Conservation (phyloP, 495 filamentous ascomycete genomes). For the Achaetomiella virescens region DNA sequence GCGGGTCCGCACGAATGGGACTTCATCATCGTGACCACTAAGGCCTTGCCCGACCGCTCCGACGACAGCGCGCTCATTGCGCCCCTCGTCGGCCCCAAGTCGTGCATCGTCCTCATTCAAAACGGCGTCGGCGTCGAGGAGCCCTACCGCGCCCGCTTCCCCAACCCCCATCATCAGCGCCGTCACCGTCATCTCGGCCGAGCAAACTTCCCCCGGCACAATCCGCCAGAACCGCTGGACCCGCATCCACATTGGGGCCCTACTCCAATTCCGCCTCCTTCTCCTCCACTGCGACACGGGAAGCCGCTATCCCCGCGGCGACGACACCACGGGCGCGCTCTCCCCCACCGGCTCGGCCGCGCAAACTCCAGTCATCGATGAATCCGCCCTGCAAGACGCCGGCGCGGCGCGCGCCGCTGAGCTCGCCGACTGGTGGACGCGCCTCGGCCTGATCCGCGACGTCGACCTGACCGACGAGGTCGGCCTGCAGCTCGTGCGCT, state of each 20-base stretch:
- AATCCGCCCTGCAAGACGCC: slow-evolving; percentile 20
- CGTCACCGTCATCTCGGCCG: slow-evolving; percentile 52
- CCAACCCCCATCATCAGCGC: slow-evolving; percentile 53
- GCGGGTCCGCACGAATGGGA: slow-evolving; percentile 38
- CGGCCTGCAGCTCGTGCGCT: slow-evolving; percentile 51
- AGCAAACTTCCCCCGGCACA: slow-evolving; percentile 43
- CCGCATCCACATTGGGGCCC: slow-evolving; percentile 50
- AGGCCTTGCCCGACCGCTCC: slow-evolving; percentile 49
- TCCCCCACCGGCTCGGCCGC: slow-evolving; percentile 11
- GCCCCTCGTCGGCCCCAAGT: slow-evolving; percentile 43
- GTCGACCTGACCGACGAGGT: slow-evolving; percentile 43
- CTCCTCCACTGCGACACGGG: not conserved
- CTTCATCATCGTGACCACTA: slow-evolving; percentile 55
- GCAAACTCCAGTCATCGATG: not conserved
- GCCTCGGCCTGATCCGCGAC: slow-evolving; percentile 47
- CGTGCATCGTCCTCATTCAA: slow-evolving; percentile 57
- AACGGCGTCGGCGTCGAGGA: slow-evolving; percentile 67
- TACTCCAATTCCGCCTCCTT: slow-evolving; percentile 35
- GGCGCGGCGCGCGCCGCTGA: slow-evolving; percentile 22
- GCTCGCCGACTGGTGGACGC: slow-evolving; percentile 34
- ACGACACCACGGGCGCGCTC: slow-evolving; percentile 14
- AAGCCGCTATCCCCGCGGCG: not conserved
- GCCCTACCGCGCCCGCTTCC: slow-evolving; percentile 53
- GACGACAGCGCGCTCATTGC: slow-evolving; percentile 45
- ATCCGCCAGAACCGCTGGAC: slow-evolving; percentile 59